A percentile compares a stretch with the other conserved stretches of the same genome.
Conservation (phyloP, 306 rosid genomes). For the Trichosanthes cucumerina region DNA sequence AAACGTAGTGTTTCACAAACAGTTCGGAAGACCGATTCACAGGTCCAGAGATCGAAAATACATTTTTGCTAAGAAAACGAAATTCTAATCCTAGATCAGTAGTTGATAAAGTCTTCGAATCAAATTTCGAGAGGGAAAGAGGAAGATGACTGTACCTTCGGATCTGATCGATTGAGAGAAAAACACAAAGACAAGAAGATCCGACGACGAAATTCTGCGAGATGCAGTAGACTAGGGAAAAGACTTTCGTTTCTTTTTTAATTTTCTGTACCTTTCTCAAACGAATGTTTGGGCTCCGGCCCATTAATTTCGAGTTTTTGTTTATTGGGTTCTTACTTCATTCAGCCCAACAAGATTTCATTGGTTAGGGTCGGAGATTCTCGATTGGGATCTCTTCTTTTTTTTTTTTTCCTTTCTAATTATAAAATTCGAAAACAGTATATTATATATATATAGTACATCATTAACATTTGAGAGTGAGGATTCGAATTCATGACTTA, state of each 20-base stretch:
- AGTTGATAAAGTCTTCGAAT: neutral
- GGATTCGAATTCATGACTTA: too few species aligned
- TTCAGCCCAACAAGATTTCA: neutral
- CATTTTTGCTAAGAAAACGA: neutral
- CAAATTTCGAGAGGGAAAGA: neutral
- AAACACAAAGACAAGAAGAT: neutral
- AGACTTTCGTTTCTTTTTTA: neutral
- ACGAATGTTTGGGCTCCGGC: neutral
- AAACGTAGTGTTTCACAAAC: neutral
- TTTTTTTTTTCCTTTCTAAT: too few species aligned
- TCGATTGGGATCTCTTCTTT: too few species aligned
- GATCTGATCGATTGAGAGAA: constrained; percentile 2
- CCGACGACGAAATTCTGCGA: neutral
- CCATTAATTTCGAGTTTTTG: neutral
- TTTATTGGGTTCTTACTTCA: neutral
- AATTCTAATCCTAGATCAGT: neutral
- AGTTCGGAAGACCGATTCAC: neutral
- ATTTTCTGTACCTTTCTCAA: neutral
- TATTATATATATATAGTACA: too few species aligned
- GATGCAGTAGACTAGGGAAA: neutral
- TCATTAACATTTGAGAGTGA: too few species aligned
- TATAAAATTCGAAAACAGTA: too few species aligned
- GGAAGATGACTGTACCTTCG: neutral
- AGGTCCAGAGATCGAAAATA: neutral
- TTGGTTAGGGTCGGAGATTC: too few species aligned